These are phyloP conservation scores for Pythium sukuiense DNA, from an alignment of 352 stramenopile species.

Conservation along the genomic window DNA sequence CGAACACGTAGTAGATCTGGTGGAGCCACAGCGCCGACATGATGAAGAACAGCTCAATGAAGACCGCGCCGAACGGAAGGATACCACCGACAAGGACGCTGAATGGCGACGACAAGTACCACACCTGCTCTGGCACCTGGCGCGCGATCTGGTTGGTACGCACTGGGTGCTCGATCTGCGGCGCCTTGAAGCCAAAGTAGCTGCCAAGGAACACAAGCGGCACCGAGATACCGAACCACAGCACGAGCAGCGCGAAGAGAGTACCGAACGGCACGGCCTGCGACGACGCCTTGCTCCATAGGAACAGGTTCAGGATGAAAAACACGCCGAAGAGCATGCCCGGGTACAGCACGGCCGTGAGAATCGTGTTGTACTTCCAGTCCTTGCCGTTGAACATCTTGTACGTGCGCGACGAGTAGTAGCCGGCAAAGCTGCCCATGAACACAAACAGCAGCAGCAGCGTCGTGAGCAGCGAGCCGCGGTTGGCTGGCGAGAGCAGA, in stretches of 20 bases:
- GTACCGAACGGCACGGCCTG: slow-evolving; percentile 95
- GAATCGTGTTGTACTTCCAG: slow-evolving; percentile 97
- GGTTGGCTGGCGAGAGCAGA: slow-evolving; percentile 96
- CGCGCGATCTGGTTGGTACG: slow-evolving; percentile 90
- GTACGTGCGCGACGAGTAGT: slow-evolving; percentile 96
- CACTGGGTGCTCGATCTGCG: slow-evolving; percentile 87
- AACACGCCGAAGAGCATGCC: slow-evolving; percentile 94
- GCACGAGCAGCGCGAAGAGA: slow-evolving; percentile 95
- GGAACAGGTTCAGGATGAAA: slow-evolving; percentile 96
- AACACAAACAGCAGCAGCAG: slow-evolving; percentile 98
- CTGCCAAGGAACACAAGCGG: slow-evolving; percentile 98
- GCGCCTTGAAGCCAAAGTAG: slow-evolving; percentile 95
- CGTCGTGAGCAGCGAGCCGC: slow-evolving; percentile 95
- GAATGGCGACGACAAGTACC: slow-evolving; percentile 94
- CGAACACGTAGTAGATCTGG: slow-evolving; percentile 99
- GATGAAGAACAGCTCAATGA: slow-evolving; percentile 99
- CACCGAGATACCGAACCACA: slow-evolving; percentile 98
- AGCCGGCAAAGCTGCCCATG: slow-evolving; percentile 96
- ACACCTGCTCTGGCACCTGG: slow-evolving; percentile 93
- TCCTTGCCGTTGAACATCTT: slow-evolving; percentile 98
- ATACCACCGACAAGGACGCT: slow-evolving; percentile 97
- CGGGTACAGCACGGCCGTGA: slow-evolving; percentile 95
- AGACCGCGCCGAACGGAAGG: slow-evolving; percentile 98
- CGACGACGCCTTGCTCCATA: slow-evolving; percentile 87
- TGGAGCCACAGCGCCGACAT: slow-evolving; percentile 99